These are phyloP conservation scores for Graphilbum ipis-grandicollis DNA, from an alignment of 2,329 filamentous ascomycete species.

Conservation along the genomic window DNA sequence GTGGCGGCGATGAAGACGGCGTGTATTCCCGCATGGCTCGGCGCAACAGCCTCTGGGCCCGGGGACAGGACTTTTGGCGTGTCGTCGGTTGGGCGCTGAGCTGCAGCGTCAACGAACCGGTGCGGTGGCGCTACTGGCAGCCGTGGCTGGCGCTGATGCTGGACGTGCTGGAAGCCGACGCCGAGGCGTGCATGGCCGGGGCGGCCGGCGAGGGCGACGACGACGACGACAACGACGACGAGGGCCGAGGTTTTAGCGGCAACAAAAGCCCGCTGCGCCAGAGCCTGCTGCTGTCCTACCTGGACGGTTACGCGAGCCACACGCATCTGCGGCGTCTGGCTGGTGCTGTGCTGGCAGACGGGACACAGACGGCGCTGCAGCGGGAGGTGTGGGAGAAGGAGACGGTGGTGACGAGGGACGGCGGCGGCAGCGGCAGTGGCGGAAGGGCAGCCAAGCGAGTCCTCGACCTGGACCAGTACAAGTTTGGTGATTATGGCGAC, in stretches of 20 bases:
- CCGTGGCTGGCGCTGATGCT: conserved; percentile 67
- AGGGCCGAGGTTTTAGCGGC: conserved; percentile 7
- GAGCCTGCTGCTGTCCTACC: conserved; percentile 45
- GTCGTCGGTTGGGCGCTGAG: conserved; percentile 86
- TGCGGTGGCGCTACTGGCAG: conserved; percentile 68
- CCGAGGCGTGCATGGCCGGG: conserved; percentile 32
- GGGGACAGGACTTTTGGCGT: conserved; percentile 79
- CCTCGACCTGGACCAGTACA: conserved; percentile 40
- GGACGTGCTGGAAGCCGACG: conserved; percentile 58
- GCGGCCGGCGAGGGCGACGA: conserved; percentile 19
- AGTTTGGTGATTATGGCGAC: conserved; percentile 43
- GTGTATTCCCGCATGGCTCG: conserved; percentile 44
- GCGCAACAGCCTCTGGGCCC: conserved; percentile 50
- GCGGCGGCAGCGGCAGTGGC: background rate
- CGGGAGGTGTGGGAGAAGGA: conserved; percentile 53
- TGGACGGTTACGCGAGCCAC: conserved; percentile 27
- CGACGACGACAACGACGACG: conserved; percentile 6
- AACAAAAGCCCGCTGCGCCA: conserved; percentile 20
- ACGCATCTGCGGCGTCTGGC: conserved; percentile 36
- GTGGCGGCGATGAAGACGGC: conserved; percentile 27
- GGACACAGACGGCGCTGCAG: conserved; percentile 35
- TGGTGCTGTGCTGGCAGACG: conserved; percentile 51
- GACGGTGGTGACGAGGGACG: conserved; percentile 15
- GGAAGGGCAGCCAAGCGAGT: conserved; percentile 15
- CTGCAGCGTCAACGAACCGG: conserved; percentile 56